phyloP scores from a whole-genome alignment of 2,329 filamentous ascomycete genomes.

The Apiospora kogelbergensis region DNA sequence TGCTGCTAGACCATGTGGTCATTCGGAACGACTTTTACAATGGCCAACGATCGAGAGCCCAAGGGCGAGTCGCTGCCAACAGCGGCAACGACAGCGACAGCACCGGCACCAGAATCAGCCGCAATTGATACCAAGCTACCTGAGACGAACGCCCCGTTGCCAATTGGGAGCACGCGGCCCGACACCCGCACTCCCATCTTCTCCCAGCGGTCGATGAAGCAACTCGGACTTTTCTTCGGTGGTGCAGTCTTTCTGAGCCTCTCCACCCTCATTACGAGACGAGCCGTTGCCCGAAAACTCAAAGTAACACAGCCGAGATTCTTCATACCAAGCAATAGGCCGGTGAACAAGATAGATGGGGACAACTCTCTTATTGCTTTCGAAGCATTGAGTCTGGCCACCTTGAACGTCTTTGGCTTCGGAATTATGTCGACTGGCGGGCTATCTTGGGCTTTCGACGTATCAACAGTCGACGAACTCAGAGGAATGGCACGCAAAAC shows the following conservation, averaged over 20 bases:
- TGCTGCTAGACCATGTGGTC: conserved; percentile 29
- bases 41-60: conserved; percentile 29
- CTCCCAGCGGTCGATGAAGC: conserved; percentile 53
- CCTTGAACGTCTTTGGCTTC: conserved; percentile 78
- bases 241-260: conserved; percentile 75
- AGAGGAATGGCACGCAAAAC: conserved; percentile 48
- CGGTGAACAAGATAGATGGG: conserved; percentile 42
- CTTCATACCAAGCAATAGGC: conserved; percentile 62
- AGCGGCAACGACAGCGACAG: neutral
- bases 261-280: conserved; percentile 69
- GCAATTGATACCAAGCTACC: neutral
- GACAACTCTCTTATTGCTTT: conserved; percentile 72
- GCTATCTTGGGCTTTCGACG: conserved; percentile 73
- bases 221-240: conserved; percentile 70
- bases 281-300: conserved; percentile 66
- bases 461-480: conserved; percentile 68
- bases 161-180: conserved; percentile 15
- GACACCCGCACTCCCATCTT: conserved; percentile 28
- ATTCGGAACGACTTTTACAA: conserved; percentile 35
- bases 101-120: neutral
- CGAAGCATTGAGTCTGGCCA: conserved; percentile 83
- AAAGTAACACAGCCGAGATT: conserved; percentile 65
- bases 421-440: conserved; percentile 75
- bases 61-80: neutral
- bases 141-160: neutral